These are phyloP conservation scores for Aspergillus udagawae DNA, from an alignment of 2,329 filamentous ascomycete genomes.

Conservation along the genomic window DNA sequence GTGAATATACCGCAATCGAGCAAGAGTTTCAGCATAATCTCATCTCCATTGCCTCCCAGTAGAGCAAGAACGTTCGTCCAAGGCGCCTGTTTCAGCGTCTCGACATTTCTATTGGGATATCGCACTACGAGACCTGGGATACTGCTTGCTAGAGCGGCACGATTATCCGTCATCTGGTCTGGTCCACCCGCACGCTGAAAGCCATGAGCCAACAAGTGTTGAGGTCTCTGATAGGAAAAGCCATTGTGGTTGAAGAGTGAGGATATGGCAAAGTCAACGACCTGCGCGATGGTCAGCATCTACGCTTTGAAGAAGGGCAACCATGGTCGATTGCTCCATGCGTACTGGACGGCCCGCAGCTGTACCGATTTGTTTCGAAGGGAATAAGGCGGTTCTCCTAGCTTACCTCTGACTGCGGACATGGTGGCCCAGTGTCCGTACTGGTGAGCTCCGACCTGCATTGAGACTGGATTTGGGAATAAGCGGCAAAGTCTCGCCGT, in stretches of 20 bases:
- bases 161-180: slow-evolving; percentile 24
- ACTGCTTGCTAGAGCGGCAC: slow-evolving; percentile 33
- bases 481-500: slow-evolving; percentile 55
- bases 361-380: background rate
- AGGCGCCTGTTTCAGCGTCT: slow-evolving; percentile 61
- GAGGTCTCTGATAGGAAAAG: slow-evolving; percentile 50
- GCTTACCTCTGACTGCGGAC: slow-evolving; percentile 62
- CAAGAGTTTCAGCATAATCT: slow-evolving; percentile 72
- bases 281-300: slow-evolving; percentile 42
- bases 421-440: slow-evolving; percentile 39
- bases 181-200: slow-evolving; percentile 53
- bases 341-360: too few relatives aligned
- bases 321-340: background rate
- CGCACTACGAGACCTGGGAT: slow-evolving; percentile 65
- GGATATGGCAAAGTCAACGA: slow-evolving; percentile 75
- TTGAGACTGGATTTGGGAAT: slow-evolving; percentile 61
- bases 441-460: slow-evolving; percentile 28
- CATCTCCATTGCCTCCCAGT: slow-evolving; percentile 70
- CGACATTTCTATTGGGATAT: slow-evolving; percentile 67
- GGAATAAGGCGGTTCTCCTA: background rate
- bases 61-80: slow-evolving; percentile 75
- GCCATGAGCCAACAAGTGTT: slow-evolving; percentile 80
- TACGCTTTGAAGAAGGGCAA: background rate
- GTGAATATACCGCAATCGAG: slow-evolving; percentile 74
- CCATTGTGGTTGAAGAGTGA: slow-evolving; percentile 63